These are phyloP conservation scores for Ustulina deusta DNA, from an alignment of 2,329 filamentous ascomycete genomes.

Conservation along the genomic window DNA sequence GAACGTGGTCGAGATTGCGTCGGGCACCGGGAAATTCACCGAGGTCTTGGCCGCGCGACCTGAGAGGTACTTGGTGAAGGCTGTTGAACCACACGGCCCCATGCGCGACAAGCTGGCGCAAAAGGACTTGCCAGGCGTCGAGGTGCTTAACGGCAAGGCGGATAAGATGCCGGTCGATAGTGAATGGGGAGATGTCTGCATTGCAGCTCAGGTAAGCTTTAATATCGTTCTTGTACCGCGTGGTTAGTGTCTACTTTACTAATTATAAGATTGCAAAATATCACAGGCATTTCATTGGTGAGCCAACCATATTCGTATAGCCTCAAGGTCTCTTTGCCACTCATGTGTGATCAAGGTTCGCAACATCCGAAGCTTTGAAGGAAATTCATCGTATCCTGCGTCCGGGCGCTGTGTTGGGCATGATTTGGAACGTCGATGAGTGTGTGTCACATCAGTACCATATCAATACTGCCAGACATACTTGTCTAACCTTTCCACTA, in stretches of 20 bases:
- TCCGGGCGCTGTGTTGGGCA: conserved; percentile 69
- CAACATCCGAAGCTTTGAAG: conserved; percentile 68
- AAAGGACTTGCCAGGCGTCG: conserved; percentile 69
- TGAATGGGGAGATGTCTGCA: conserved; percentile 72
- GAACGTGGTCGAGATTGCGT: conserved; percentile 72
- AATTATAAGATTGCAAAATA: conserved; percentile 31
- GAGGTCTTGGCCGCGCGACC: conserved; percentile 68
- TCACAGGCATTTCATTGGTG: conserved; percentile 64
- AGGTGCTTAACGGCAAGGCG: conserved; percentile 68
- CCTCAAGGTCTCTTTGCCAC: conserved; percentile 7
- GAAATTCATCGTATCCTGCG: conserved; percentile 76
- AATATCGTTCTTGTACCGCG: neutral
- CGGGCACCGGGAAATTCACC: conserved; percentile 79
- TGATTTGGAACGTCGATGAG: conserved; percentile 82
- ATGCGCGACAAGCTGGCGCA: conserved; percentile 72
- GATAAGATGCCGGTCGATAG: conserved; percentile 66
- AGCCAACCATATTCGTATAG: conserved; percentile 37
- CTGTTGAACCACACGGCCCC: conserved; percentile 73
- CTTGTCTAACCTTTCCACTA: conserved; percentile 49
- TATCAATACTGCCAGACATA: neutral
- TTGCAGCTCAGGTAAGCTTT: conserved; percentile 72
- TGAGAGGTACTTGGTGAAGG: conserved; percentile 70
- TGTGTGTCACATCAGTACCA: conserved; percentile 59
- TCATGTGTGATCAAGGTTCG: conserved; percentile 67
- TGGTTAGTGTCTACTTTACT: neutral